Base-by-base conservation (phyloP, 2,329 filamentous ascomycete species). In the Exophiala xenobiotica region DNA sequence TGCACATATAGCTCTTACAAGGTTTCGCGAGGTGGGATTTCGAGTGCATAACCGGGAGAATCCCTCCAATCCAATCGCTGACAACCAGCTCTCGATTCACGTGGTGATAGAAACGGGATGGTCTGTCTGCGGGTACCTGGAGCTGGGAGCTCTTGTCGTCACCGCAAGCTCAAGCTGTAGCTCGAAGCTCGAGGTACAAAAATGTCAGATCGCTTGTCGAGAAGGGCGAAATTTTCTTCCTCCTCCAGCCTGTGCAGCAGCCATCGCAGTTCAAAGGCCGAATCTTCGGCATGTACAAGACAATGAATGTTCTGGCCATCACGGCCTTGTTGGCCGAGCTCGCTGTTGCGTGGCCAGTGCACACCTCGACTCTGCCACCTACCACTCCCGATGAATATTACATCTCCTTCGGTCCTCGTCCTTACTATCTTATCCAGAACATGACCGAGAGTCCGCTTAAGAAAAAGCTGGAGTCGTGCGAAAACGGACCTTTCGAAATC, bases 381-480 rank as follows among this genome's bases (percentile, higher is more conserved):
- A 53, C 16, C 11, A 52, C 4, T 27, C 48, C 40, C n/a, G 46
- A 59, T 11, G 56, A 57, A 9, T 62, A 61, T 47, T 52, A 71
- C 55, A 75, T 86, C 53, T 78, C 84, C 45, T 71, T 86, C 3
- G 83, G 82, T 5, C 80, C 82, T 1, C 77, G 83, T 7, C 84
- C 83, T 0, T 83, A 81, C 67, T 87, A 78, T 66, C 75, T 87
- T 5, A 70, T 86, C 58, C 73, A 82, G 61, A 74, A 81, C 61
- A 83, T 87, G 80, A 78, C 78, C 24, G 76, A 79, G 2, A 72
- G 80, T 8, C 71, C 74, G 7, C 71, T 86, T 56, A 87, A 86
- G 72, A 65, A 73, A 46, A 76, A 79, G 67, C 77, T 87, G 4
- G 65, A 76, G 35, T 76, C 76, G 1, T 87, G 84, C 70, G 73